Base-by-base conservation (phyloP, 1,284 basidiomycete species). In the Cryptococcus amylolentus region DNA sequence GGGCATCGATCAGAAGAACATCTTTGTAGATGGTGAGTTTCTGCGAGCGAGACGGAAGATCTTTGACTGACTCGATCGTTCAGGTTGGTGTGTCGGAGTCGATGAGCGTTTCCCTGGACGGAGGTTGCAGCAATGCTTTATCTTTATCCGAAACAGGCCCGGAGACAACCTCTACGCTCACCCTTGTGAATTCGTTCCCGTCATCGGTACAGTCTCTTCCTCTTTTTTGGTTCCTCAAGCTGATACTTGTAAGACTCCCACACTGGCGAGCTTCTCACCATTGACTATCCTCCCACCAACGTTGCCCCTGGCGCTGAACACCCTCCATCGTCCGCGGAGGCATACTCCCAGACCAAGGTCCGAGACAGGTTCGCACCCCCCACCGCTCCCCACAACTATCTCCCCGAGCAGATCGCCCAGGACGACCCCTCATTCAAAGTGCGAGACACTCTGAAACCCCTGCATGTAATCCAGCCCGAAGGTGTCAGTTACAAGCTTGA, bases 401-500 rank as follows among this genome's bases (percentile, higher is more conserved):
- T 79, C 16, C 77, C 78, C n/a, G 77, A 79, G 50, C 66, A 77
- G 49, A 65, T 75, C 50, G 64, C 60, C 16, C 47, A 65, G 38
- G 71, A 77, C 49, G 60, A 80, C 81, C 62, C 70, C 28, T 79
- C 80, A 9, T 88, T 83, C 77, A 84, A 85, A 65, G 56, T 68
- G 41, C 83, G 91, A 14, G 82, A 84, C 37, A 88, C 88, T 58
- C 60, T 95, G 61, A 95, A 92, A 77, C 91, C 92, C 4, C 79
- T 96, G 44, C 88, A 91, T 68, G 80, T 96, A 64, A 74, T 88
- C 1, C 93, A 96, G 76, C 93, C 93, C 2, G 88, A 96, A 62
- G 92, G 93, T 46, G 91, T 95, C 20, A 89, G 87, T 65, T 95
- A 93, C 81, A 87, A 83, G 76, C 82, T 95, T 72, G 81, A 86